Conservation (phyloP, 306 rosid species). For the Cyamopsis tetragonoloba region DNA sequence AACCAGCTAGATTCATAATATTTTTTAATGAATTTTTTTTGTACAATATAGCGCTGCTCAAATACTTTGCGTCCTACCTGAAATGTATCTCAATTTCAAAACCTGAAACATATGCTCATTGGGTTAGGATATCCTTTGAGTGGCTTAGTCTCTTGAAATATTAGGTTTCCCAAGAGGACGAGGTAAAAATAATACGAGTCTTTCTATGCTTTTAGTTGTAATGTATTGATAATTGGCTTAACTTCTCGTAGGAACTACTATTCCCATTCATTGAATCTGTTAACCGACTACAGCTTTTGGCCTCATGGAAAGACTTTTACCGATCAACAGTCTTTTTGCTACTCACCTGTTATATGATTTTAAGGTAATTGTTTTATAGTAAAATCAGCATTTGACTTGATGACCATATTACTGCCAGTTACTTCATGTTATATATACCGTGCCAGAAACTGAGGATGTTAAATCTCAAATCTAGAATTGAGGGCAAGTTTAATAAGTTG, state of each 20-base stretch:
- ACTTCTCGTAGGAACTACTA: slow-evolving; percentile 69
- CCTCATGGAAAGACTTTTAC: slow-evolving; percentile 73
- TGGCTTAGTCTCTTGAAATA: neutral
- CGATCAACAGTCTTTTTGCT: slow-evolving; percentile 65
- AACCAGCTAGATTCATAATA: no score
- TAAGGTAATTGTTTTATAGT: slow-evolving; percentile 52
- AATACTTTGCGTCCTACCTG: slow-evolving; percentile 6
- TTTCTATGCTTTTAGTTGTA: slow-evolving; percentile 19
- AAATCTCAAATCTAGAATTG: slow-evolving; percentile 17
- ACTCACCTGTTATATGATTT: slow-evolving; percentile 52
- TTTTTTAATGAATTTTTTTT: no score
- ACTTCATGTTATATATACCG: neutral
- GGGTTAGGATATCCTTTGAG: slow-evolving; percentile 18
- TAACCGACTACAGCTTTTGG: slow-evolving; percentile 44
- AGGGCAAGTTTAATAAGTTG: neutral
- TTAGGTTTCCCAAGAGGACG: slow-evolving; percentile 1
- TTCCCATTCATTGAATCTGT: slow-evolving; percentile 57
- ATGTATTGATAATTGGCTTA: slow-evolving; percentile 23
- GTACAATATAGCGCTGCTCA: no score
- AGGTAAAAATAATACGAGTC: neutral
- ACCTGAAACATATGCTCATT: neutral
- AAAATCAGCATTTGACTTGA: slow-evolving; percentile 9
- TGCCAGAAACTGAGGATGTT: neutral
- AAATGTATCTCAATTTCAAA: neutral
- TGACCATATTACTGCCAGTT: neutral